Evolutionary conservation across 2,329 filamentous ascomycete genomes (phyloP).

Genomic region (Fusarium miscanthi): DNA sequence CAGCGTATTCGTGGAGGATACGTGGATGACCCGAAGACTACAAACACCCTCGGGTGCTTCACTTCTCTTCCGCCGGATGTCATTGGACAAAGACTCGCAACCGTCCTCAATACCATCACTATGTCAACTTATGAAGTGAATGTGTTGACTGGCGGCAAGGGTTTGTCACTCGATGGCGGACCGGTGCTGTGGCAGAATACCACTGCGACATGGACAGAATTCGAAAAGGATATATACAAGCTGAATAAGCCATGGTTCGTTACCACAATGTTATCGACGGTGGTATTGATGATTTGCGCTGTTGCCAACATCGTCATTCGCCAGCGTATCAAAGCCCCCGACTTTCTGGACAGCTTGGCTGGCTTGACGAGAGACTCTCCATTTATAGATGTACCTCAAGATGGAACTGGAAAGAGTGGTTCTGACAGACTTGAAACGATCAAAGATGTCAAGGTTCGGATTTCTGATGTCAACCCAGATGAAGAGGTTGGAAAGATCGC

Average conservation of each 20-base stretch:
- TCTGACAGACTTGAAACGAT: neutral
- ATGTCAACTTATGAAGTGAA: neutral
- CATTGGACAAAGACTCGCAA: neutral
- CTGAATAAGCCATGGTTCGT: neutral
- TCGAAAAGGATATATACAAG: fast-evolving
- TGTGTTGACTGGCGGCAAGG: neutral
- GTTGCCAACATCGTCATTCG: neutral
- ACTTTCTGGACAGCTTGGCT: fast-evolving
- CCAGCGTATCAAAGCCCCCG: neutral
- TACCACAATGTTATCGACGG: fast-evolving
- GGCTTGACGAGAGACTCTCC: neutral
- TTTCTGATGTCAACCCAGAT: neutral
- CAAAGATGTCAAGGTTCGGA: neutral
- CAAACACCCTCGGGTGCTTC: neutral
- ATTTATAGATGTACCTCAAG: neutral
- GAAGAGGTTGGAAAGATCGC: neutral
- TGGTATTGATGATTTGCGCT: neutral
- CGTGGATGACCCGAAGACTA: neutral
- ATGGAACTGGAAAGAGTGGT: neutral
- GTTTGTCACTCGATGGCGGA: neutral
- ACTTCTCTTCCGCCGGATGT: fast-evolving
- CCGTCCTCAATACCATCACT: neutral
- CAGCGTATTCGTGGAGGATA: fast-evolving
- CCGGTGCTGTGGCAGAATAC: conserved; percentile 5
- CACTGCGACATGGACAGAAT: neutral